Base-by-base conservation (phyloP, 805 yeast genomes). In the Cyberlindnera veronae region DNA sequence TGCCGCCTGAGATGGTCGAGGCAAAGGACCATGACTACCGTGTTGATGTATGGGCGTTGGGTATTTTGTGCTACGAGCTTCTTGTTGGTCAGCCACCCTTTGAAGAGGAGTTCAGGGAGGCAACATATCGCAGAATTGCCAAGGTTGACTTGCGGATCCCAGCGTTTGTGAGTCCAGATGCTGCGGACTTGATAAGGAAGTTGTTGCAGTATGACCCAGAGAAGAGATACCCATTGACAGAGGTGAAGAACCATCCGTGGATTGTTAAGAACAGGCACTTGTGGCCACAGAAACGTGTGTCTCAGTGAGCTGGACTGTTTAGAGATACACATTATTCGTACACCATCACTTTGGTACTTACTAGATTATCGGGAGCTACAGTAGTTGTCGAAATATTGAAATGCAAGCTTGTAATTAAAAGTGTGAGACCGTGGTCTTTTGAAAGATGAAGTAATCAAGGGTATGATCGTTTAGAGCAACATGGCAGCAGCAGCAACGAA, bases 1-100 rank as follows among this genome's bases (percentile, higher is more conserved):
- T 93, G 13, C 95, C 98, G 0, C 99, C 99, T 7, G 99, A 91
- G 63, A 81, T 93, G 84, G 86, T 91, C 6, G 93, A 84, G 46
- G 80, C 85, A 2, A 79, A 76, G 51, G 84, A 80, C 10, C 93
- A 91, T 53, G 91, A 84, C 51, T 72, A 71, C 38, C 71, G 71
- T 37, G 95, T 88, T 0, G 99, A 91, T 58, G 74, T 84, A 3
- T 91, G 99, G 99, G 87, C 97, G 1, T 66, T 91, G 39, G 99
- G 99, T 0, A 79, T 91, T 2, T 61, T 91, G 27, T 73, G 89
- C 46, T 91, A 83, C 56, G 99, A 91, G 60, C 74, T 93, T 36
- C 63, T 91, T 2, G 89, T 84, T 4, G 98, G 97, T 0, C 70
- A 72, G 34, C 96, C 99, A 0, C 98, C 98, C 0, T 91, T 91